These are phyloP conservation scores for Dipteronia sinensis DNA, from an alignment of 345 rosid species.

Conservation along the genomic window DNA sequence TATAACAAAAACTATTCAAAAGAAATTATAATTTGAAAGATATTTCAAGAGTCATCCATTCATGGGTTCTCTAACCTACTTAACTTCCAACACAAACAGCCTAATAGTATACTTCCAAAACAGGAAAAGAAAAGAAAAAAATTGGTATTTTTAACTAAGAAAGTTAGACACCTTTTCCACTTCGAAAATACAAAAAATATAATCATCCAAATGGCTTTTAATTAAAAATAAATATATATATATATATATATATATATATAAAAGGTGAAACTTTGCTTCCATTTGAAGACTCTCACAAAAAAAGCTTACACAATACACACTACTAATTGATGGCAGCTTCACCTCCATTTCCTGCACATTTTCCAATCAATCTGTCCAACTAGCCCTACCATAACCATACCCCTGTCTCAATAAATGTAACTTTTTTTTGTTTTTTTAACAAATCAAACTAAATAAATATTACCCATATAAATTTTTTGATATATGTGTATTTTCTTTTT, in stretches of 20 bases:
- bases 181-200: conserved; percentile 1
- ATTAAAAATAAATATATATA: background rate
- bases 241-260: too few species aligned
- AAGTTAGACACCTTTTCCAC: conserved; percentile 33
- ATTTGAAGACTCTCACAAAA: conserved; percentile 19
- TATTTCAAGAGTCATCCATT: background rate
- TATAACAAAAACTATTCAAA: background rate
- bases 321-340: background rate
- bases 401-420: background rate
- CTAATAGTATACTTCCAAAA: background rate
- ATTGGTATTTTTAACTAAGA: background rate
- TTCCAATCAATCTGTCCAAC: conserved; percentile 28
- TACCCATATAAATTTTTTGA: background rate
- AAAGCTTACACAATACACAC: conserved; percentile 19
- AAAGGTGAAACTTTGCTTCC: conserved; percentile 27
- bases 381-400: background rate
- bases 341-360: conserved; percentile 23
- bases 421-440: background rate
- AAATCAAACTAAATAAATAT: background rate
- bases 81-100: background rate
- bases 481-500: background rate
- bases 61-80: background rate
- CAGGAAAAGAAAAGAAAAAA: background rate
- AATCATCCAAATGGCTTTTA: background rate
- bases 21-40: background rate